phyloP scores from a whole-genome alignment of 495 filamentous ascomycete genomes.

The Neurospora discreta region DNA sequence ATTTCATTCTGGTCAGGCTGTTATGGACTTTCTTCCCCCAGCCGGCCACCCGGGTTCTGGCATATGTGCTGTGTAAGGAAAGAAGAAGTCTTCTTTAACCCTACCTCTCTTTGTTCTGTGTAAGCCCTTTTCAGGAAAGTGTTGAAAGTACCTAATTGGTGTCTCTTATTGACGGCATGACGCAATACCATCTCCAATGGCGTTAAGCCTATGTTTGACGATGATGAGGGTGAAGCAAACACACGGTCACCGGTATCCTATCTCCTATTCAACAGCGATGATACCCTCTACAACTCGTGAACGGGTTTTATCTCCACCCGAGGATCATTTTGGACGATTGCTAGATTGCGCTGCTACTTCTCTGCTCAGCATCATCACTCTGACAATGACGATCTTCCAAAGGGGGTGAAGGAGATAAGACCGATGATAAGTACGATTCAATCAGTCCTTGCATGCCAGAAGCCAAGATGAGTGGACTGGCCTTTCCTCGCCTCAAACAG shows the following conservation, averaged over 20 bases:
- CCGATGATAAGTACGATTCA: neutral
- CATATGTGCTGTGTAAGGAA: neutral
- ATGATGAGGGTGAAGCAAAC: neutral
- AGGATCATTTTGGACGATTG: neutral
- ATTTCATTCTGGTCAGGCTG: neutral
- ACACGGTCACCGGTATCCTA: neutral
- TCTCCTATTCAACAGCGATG: neutral
- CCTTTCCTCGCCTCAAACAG: neutral
- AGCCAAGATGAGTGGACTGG: neutral
- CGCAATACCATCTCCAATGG: neutral
- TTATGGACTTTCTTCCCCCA: neutral
- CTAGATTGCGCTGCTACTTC: neutral
- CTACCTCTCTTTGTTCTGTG: neutral
- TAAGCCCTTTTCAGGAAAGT: neutral
- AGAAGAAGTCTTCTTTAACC: neutral
- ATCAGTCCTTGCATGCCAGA: neutral
- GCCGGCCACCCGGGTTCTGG: neutral
- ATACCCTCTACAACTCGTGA: neutral
- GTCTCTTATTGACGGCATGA: neutral
- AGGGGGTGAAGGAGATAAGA: neutral
- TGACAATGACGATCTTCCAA: neutral
- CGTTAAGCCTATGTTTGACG: neutral
- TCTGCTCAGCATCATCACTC: neutral
- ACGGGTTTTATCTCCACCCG: neutral
- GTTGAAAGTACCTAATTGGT: neutral